phyloP scores from a whole-genome alignment of 2,329 filamentous ascomycete genomes.

The Zymoseptoria crescenta region DNA sequence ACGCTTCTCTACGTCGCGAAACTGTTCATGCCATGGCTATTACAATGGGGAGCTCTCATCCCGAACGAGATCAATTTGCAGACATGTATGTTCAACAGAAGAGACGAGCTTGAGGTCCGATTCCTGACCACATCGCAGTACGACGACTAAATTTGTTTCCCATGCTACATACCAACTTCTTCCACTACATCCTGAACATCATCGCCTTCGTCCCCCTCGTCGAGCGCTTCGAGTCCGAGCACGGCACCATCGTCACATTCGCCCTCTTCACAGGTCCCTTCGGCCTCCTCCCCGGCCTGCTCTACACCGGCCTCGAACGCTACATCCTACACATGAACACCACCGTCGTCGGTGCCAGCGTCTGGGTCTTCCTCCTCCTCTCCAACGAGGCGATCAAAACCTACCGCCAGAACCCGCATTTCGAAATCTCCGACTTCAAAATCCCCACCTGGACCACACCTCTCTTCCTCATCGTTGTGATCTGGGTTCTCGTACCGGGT shows the following conservation, averaged over 20 bases:
- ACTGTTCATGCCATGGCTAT: slow-evolving; percentile 63
- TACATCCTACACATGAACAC: slow-evolving; percentile 64
- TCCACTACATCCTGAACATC: slow-evolving; percentile 74
- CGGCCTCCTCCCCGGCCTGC: slow-evolving; percentile 59
- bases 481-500: slow-evolving; percentile 68
- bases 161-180: slow-evolving; percentile 70
- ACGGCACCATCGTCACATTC: slow-evolving; percentile 82
- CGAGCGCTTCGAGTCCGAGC: slow-evolving; percentile 86
- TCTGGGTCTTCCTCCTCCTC: slow-evolving; percentile 88
- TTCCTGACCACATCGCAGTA: slow-evolving; percentile 47
- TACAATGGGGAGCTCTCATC: slow-evolving; percentile 69
- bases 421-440: slow-evolving; percentile 56
- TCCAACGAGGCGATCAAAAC: slow-evolving; percentile 80
- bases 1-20: slow-evolving; percentile 61
- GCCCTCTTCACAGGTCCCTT: slow-evolving; percentile 73
- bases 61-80: slow-evolving; percentile 66
- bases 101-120: background rate
- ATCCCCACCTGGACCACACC: slow-evolving; percentile 93
- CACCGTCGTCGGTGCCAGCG: slow-evolving; percentile 72
- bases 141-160: slow-evolving; percentile 91
- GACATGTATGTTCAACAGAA: slow-evolving; percentile 51
- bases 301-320: slow-evolving; percentile 75
- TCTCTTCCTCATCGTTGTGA: slow-evolving; percentile 64
- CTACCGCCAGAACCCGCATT: slow-evolving; percentile 70
- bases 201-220: slow-evolving; percentile 77